A percentile compares a stretch with the other conserved stretches of the same genome.
phyloP scores from a whole-genome alignment of 169 alveolate genomes.

The Eimeria acervulina region DNA sequence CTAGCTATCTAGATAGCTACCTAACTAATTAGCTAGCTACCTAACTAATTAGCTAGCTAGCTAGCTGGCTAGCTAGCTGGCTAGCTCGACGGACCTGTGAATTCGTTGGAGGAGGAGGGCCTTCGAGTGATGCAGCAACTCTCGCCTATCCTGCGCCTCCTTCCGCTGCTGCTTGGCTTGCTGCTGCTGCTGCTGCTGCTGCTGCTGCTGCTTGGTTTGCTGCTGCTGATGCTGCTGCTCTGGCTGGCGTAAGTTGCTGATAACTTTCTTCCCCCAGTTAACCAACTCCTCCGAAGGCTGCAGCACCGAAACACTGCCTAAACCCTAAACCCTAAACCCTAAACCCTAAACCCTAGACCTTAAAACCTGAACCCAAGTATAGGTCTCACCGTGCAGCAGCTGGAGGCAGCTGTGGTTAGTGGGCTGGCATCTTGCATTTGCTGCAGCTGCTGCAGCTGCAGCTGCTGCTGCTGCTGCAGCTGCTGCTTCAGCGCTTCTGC shows the following conservation, averaged over 20 bases:
- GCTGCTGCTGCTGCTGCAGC: slow-evolving; percentile 19
- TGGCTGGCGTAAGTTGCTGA: too few relatives aligned
- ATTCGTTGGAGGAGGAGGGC: background rate
- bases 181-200: slow-evolving; percentile 1
- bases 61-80: background rate
- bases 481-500: background rate
- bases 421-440: background rate
- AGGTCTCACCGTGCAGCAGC: background rate
- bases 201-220: background rate
- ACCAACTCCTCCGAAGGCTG: background rate
- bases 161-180: slow-evolving; percentile 26
- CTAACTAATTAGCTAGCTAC: background rate
- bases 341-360: too few relatives aligned
- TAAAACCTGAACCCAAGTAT: background rate
- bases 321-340: background rate
- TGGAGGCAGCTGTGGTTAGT: background rate
- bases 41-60: background rate
- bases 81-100: background rate
- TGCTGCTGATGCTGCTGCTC: too few relatives aligned
- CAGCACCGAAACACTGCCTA: background rate
- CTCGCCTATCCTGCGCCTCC: background rate
- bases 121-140: background rate
- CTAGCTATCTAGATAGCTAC: slow-evolving; percentile 45
- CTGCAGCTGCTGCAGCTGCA: slow-evolving; percentile 14
- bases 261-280: too few relatives aligned